A percentile compares a stretch with the other conserved stretches of the same genome.
phyloP scores from a whole-genome alignment of 495 filamentous ascomycete species.

The Penicilliopsis zonata region DNA sequence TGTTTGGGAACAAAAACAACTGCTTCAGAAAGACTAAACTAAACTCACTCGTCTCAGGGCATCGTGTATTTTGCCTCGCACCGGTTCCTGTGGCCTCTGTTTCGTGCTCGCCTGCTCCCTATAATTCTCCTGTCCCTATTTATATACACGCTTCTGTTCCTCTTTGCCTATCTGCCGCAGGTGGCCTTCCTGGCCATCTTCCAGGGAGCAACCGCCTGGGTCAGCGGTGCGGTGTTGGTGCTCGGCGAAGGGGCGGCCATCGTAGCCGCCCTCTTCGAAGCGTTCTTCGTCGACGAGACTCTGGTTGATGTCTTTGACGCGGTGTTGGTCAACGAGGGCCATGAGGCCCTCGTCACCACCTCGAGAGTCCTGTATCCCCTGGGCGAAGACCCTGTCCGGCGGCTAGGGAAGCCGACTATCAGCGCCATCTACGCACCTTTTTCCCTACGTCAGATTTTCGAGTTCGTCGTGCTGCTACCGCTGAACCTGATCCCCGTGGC shows the following conservation, averaged over 20 bases:
- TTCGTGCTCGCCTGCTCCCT: constrained; percentile 46
- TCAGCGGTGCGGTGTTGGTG: constrained; percentile 51
- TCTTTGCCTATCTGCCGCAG: constrained; percentile 48
- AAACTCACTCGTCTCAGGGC: constrained; percentile 34
- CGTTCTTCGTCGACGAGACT: constrained; percentile 57
- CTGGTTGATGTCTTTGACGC: constrained; percentile 59
- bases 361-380: constrained; percentile 43
- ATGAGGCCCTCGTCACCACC: constrained; percentile 41
- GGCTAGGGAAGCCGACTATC: constrained; percentile 45
- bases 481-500: constrained; percentile 54
- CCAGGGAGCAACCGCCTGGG: constrained; percentile 45
- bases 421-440: constrained; percentile 53
- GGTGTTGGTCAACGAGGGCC: constrained; percentile 46
- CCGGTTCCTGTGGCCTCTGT: constrained; percentile 51
- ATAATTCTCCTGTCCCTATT: constrained; percentile 45
- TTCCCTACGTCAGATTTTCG: constrained; percentile 62
- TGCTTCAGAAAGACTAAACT: too few relatives aligned
- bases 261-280: constrained; percentile 50
- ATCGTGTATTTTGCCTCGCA: constrained; percentile 47
- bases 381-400: constrained; percentile 36
- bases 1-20: too few relatives aligned
- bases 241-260: constrained; percentile 55
- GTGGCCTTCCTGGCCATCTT: constrained; percentile 55
- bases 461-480: constrained; percentile 59
- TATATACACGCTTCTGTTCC: constrained; percentile 48